These are phyloP conservation scores for Pelargonium nanum DNA, from an alignment of 345 rosid genomes.

Conservation along the genomic window DNA sequence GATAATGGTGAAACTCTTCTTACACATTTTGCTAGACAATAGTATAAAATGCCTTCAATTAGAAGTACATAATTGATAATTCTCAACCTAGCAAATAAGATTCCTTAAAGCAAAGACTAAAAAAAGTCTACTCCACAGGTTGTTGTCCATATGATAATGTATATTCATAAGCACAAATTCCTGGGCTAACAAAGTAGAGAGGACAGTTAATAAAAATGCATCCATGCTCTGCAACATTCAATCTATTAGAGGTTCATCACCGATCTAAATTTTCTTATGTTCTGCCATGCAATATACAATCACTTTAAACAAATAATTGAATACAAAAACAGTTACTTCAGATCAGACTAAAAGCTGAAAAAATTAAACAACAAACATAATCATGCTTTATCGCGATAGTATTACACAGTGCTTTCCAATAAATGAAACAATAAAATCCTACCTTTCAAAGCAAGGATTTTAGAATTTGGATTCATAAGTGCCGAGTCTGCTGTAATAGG, in stretches of 20 bases:
- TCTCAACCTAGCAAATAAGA: too few relatives aligned
- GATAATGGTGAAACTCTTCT: neutral
- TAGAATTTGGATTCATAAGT: slow-evolving; percentile 55
- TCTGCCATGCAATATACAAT: neutral
- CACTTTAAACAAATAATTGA: too few relatives aligned
- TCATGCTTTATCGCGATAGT: neutral
- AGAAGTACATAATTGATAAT: neutral
- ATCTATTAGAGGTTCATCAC: neutral
- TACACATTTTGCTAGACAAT: neutral
- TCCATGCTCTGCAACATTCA: too few relatives aligned
- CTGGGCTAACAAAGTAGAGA: too few relatives aligned
- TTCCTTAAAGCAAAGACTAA: too few relatives aligned
- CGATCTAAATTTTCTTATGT: neutral
- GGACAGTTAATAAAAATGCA: too few relatives aligned
- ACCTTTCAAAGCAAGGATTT: slow-evolving; percentile 39
- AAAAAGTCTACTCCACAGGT: neutral
- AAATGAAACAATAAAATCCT: neutral
- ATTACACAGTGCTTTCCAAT: neutral
- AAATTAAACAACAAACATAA: too few relatives aligned
- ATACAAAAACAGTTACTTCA: neutral
- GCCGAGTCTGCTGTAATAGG: slow-evolving; percentile 86
- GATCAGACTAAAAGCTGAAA: neutral
- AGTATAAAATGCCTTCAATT: neutral
- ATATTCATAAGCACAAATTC: neutral
- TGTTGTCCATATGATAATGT: neutral